Percentiles rank a stretch among this genome's conserved stretches.
These are phyloP conservation scores for Scheffersomyces segobiensis DNA, from an alignment of 1,139 yeast genomes.

Conservation along the genomic window DNA sequence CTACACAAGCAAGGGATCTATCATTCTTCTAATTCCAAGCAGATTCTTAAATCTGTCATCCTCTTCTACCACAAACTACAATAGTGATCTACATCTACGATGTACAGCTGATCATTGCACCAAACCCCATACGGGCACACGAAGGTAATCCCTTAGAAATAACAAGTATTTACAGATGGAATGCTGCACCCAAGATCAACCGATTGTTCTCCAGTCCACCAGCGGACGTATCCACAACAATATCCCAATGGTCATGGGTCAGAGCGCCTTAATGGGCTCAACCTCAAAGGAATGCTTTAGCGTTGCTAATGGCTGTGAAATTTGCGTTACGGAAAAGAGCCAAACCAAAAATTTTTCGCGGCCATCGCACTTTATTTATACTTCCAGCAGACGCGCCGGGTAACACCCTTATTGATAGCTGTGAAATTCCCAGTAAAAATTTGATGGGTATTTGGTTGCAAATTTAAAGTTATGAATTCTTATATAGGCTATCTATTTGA, in stretches of 20 bases:
- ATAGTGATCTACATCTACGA: conserved; percentile 13
- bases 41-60: too few relatives aligned
- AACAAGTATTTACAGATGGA: conserved; percentile 53
- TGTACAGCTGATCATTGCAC: conserved; percentile 79
- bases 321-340: conserved; percentile 54
- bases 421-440: not conserved
- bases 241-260: conserved; percentile 78
- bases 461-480: not conserved
- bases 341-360: conserved; percentile 15
- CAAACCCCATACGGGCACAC: conserved; percentile 80
- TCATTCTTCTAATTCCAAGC: not conserved
- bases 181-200: conserved; percentile 84
- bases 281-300: conserved; percentile 74
- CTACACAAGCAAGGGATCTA: not conserved
- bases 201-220: conserved; percentile 67
- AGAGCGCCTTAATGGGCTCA: conserved; percentile 69
- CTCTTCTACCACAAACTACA: not conserved
- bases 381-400: conserved; percentile 6
- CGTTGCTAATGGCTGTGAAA: conserved; percentile 66
- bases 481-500: not conserved
- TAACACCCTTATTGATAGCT: conserved; percentile 4
- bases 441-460: not conserved
- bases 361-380: conserved; percentile 1
- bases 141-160: conserved; percentile 75
- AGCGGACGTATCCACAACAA: conserved; percentile 39